A percentile compares a stretch with the other conserved stretches of the same genome.
These are phyloP conservation scores for Phytophthora nicotianae DNA, from an alignment of 352 stramenopile species.

Conservation along the genomic window DNA sequence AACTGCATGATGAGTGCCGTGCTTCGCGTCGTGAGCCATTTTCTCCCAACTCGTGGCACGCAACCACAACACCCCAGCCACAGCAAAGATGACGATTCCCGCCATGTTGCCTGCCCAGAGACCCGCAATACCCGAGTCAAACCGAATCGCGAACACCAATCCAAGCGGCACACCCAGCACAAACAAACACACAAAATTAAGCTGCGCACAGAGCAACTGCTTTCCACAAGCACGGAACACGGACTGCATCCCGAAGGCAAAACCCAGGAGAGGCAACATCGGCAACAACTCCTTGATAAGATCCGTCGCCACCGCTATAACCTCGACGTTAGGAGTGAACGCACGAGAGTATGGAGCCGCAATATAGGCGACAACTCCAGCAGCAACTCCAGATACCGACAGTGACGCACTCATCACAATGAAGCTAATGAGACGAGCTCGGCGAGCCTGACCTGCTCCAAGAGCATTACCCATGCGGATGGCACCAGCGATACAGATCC, in stretches of 20 bases:
- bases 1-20: constrained; percentile 38
- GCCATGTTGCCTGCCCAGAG: constrained; percentile 65
- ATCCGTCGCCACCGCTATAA: constrained; percentile 29
- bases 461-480: constrained; percentile 68
- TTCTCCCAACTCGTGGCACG: constrained; percentile 53
- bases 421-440: constrained; percentile 45
- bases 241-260: constrained; percentile 46
- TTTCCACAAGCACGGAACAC: constrained; percentile 56
- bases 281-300: constrained; percentile 42
- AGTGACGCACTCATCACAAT: constrained; percentile 39
- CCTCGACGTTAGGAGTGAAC: constrained; percentile 47
- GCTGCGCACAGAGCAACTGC: constrained; percentile 51
- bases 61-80: constrained; percentile 50
- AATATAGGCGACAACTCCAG: constrained; percentile 36
- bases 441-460: constrained; percentile 48
- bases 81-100: constrained; percentile 43
- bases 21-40: constrained; percentile 56
- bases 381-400: constrained; percentile 39
- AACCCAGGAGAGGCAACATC: constrained; percentile 44
- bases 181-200: constrained; percentile 64
- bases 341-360: constrained; percentile 41
- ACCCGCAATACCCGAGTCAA: constrained; percentile 46
- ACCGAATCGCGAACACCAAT: constrained; percentile 46
- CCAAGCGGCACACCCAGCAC: constrained; percentile 53
- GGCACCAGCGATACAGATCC: constrained; percentile 51